Evolutionary conservation across 768 basidiomycete species (phyloP), one percentile per base, ranked within the genome.

Genomic region (Tylopilus sp.): DNA sequence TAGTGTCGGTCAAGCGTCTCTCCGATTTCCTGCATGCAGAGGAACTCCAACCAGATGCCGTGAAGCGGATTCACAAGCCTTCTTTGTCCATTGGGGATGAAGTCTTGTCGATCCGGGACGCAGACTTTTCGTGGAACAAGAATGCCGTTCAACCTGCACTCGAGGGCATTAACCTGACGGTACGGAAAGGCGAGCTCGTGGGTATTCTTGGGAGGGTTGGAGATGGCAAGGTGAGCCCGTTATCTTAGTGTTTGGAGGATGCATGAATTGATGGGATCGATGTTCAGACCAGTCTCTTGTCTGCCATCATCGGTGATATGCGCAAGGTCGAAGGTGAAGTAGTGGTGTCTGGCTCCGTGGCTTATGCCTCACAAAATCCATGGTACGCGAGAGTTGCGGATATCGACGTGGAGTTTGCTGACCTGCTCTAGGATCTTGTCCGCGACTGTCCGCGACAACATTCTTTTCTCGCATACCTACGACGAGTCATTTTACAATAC

Each of bases 301-400:
- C 85, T 2, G 88, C 91, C 0, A 83, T 94, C 49, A 83, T 93
- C 38, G 93, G 93, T 2, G 91, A 94, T 52, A 94, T 95, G 91
- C 78, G 72, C 15, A 79, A 86, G 46, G 71, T 70, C 3, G 86
- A 90, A 30, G 95, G 95, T 1, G 76, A 81, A 18, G 81, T 95
- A 1, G 71, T 73, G 0, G 58, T 97, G 2, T 77, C 73, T 26
- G 91, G 92, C 0, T 82, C 72, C 12, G 70, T 95, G 20, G 81
- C 93, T 0, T 95, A 94, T 67, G 91, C 90, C 9, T 81, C 86
- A 26, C 93, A 97, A 65, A 87, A 85, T 62, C 87, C 92, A 30
- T 95, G 92, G 88, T 86, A 58, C 15, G 78, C 53, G 18, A 11
- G 7, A 25, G 33, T 22, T 23, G n/a, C 7, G 4, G 5, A 5